These are phyloP conservation scores for Ambrosiella xylebori DNA, from an alignment of 2,329 filamentous ascomycete genomes.

Conservation along the genomic window DNA sequence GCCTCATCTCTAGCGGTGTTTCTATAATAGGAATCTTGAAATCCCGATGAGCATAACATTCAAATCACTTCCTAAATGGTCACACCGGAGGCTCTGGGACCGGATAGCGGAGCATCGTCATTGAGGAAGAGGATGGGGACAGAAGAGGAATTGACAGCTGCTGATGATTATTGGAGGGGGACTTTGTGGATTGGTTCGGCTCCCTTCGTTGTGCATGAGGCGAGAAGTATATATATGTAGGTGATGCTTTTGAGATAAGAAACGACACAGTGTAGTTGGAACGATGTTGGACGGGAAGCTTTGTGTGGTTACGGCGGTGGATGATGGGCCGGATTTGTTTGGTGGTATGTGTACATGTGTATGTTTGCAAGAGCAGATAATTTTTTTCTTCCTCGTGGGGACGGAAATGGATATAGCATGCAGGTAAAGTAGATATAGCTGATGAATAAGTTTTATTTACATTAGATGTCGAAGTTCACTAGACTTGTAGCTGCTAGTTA, in stretches of 20 bases:
- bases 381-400: not conserved
- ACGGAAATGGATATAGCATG: not conserved
- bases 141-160: not conserved
- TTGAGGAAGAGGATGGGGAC: not conserved
- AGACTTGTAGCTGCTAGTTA: too few relatives aligned
- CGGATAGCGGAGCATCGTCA: not conserved
- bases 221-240: not conserved
- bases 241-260: not conserved
- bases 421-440: not conserved
- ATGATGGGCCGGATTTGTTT: not conserved
- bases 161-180: not conserved
- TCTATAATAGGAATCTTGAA: too few relatives aligned
- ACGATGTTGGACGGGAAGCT: not conserved
- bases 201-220: constrained; percentile 5
- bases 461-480: too few relatives aligned
- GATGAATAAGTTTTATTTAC: too few relatives aligned
- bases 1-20: too few relatives aligned
- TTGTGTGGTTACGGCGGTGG: not conserved
- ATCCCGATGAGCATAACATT: too few relatives aligned
- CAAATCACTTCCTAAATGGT: not conserved
- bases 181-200: not conserved
- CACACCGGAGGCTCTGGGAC: not conserved
- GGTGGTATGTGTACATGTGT: not conserved
- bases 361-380: not conserved
- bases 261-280: not conserved